Conservation (phyloP, 345 rosid genomes). For the Camelina sativa region DNA sequence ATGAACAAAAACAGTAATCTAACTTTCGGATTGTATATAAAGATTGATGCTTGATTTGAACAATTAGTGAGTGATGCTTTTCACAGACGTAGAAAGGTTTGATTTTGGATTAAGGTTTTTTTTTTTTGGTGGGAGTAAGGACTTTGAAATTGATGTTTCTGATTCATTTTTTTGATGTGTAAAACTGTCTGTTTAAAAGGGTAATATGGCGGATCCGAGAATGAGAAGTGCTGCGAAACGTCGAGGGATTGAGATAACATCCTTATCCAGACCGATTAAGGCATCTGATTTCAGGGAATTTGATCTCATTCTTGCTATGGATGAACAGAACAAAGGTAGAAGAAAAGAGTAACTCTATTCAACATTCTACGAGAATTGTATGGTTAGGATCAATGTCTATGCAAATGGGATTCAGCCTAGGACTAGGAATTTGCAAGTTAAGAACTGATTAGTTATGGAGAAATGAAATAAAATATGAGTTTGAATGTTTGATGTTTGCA, state of each 20-base stretch:
- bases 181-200: constrained; percentile 45
- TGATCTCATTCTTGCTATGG: constrained; percentile 95
- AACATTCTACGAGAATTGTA: background rate
- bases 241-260: constrained; percentile 88
- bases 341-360: background rate
- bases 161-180: background rate
- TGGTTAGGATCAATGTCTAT: background rate
- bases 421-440: background rate
- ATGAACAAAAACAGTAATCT: background rate
- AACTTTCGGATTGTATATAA: background rate
- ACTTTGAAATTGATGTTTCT: background rate
- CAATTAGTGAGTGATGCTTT: background rate
- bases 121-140: background rate
- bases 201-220: constrained; percentile 86
- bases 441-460: background rate
- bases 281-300: constrained; percentile 84
- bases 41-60: constrained; percentile 6
- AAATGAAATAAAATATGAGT: background rate
- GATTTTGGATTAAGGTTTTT: background rate
- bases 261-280: constrained; percentile 85
- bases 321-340: constrained; percentile 72
- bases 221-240: constrained; percentile 85
- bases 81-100: background rate
- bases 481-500: background rate
- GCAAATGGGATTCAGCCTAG: background rate